Conservation (phyloP, 1,284 basidiomycete species). For the Microbotryum lychnidis-dioicae region DNA sequence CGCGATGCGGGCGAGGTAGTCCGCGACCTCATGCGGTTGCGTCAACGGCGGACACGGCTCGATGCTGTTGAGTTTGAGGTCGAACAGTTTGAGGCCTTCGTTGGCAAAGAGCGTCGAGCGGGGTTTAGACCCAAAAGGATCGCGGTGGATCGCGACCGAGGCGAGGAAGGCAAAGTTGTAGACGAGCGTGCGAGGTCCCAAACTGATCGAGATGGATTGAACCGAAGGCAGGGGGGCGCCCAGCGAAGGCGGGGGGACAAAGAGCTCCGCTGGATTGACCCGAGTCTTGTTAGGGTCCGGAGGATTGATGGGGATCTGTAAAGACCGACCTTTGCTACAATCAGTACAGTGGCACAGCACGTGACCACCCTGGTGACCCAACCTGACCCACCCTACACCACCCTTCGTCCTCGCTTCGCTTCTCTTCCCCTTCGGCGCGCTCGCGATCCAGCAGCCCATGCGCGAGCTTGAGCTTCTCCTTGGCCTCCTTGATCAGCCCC, state of each 20-base stretch:
- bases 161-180: slow-evolving; percentile 3
- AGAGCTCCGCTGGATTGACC: background rate
- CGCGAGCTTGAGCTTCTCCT: slow-evolving; percentile 3
- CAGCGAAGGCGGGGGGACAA: background rate
- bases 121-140: slow-evolving; percentile 3
- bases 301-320: background rate
- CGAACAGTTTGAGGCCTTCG: slow-evolving; percentile 4
- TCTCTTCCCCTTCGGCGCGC: too few relatives aligned
- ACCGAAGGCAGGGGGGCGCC: background rate
- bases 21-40: too few relatives aligned
- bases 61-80: background rate
- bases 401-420: too few relatives aligned
- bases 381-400: too few relatives aligned
- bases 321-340: too few relatives aligned
- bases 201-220: background rate
- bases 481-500: background rate
- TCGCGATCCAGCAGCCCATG: background rate
- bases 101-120: slow-evolving; percentile 1
- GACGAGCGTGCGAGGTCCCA: background rate
- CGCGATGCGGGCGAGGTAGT: background rate
- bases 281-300: background rate
- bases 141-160: background rate
- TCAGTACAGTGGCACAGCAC: too few relatives aligned
- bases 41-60: background rate
- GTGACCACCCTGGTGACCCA: too few relatives aligned